Conservation (phyloP, 169 alveolate genomes). For the Cryptosporidium parvum region DNA sequence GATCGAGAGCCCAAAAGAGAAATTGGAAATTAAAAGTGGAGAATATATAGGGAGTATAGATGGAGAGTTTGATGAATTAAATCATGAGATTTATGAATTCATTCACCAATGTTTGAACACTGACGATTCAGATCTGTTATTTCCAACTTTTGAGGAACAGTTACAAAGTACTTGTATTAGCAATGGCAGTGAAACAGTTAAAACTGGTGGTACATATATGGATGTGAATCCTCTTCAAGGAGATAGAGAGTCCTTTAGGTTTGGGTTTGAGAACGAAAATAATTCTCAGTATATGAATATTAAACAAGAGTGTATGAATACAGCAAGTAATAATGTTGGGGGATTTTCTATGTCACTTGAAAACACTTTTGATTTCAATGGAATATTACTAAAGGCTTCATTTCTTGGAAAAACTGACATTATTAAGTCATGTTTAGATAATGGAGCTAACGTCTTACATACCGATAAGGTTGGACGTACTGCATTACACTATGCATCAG, state of each 20-base stretch:
- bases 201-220: not conserved
- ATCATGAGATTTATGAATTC: conserved; percentile 65
- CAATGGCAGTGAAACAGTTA: not conserved
- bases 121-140: conserved; percentile 44
- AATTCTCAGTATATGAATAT: not conserved
- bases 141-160: conserved; percentile 2
- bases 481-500: conserved; percentile 89
- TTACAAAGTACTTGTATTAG: not conserved
- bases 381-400: conserved; percentile 82
- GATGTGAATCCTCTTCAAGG: not conserved
- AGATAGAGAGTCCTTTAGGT: conserved; percentile 6
- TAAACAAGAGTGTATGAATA: not conserved
- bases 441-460: conserved; percentile 81
- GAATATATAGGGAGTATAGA: not conserved
- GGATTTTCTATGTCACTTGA: not conserved
- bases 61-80: conserved; percentile 72
- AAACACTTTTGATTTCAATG: conserved; percentile 75
- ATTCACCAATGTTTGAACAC: conserved; percentile 64
- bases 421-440: conserved; percentile 78
- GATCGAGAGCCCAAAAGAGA: conserved; percentile 10
- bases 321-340: not conserved
- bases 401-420: conserved; percentile 84
- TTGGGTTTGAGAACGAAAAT: conserved; percentile 5
- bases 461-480: conserved; percentile 88
- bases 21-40: not conserved